Percentiles rank a stretch among this genome's conserved stretches.
phyloP scores from a whole-genome alignment of 2,329 filamentous ascomycete genomes.

The Diaporthe nobilis region DNA sequence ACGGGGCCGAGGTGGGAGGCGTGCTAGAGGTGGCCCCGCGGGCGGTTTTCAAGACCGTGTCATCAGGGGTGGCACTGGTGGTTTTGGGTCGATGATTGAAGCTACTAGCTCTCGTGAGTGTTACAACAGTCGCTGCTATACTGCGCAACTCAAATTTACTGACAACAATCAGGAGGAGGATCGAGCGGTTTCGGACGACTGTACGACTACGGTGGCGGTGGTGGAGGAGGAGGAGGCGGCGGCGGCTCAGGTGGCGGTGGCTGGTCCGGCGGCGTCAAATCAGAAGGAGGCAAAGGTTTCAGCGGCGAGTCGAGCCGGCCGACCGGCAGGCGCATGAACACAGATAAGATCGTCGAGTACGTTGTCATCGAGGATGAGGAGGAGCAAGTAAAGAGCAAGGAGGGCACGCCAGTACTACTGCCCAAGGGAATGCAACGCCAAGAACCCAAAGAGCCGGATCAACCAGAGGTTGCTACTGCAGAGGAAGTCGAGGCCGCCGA shows the following conservation, averaged over 20 bases:
- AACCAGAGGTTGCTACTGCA: slow-evolving; percentile 68
- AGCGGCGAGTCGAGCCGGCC: slow-evolving; percentile 37
- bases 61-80: slow-evolving; percentile 34
- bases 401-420: slow-evolving; percentile 48
- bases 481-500: slow-evolving; percentile 70
- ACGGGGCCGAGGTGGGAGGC: slow-evolving; percentile 47
- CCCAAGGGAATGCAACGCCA: slow-evolving; percentile 70
- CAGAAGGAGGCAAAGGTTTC: slow-evolving; percentile 34
- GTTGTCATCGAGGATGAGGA: slow-evolving; percentile 37
- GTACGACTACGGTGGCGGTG: slow-evolving; percentile 45
- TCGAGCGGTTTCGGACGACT: slow-evolving; percentile 35
- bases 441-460: slow-evolving; percentile 65
- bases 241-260: slow-evolving; percentile 30
- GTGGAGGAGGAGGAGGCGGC: slow-evolving; percentile 37
- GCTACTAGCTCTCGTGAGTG: slow-evolving; percentile 36
- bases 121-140: not conserved
- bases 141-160: not conserved
- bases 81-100: slow-evolving; percentile 39
- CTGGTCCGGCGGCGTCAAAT: slow-evolving; percentile 35
- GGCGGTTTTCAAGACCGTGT: slow-evolving; percentile 38
- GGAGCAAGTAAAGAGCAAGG: slow-evolving; percentile 37
- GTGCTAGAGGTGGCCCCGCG: slow-evolving; percentile 45
- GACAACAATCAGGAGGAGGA: slow-evolving; percentile 25
- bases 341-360: slow-evolving; percentile 41
- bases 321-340: slow-evolving; percentile 42